These are phyloP conservation scores for Trypanosoma scelopori DNA, from an alignment of 208 protist species.

Conservation along the genomic window DNA sequence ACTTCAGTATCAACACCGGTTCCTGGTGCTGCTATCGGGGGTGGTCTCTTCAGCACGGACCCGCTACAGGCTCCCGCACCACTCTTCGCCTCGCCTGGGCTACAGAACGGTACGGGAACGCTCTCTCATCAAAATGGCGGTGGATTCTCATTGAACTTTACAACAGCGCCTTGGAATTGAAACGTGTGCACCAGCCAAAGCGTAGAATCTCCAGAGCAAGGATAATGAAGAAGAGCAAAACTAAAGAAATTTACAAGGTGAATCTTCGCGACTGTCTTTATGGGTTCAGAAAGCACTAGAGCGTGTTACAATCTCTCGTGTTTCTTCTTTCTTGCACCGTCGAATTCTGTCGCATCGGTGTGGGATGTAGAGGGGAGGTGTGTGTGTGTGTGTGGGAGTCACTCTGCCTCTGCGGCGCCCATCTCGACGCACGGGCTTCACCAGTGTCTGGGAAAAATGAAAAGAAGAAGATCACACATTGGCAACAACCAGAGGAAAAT, in stretches of 20 bases:
- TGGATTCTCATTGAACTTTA: slow-evolving; percentile 22
- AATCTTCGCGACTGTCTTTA: too few species aligned
- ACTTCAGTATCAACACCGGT: slow-evolving; percentile 22
- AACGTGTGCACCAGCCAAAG: not conserved
- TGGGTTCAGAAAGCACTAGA: not conserved
- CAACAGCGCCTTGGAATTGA: slow-evolving; percentile 32
- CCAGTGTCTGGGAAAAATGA: too few species aligned
- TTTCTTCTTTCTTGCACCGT: slow-evolving; percentile 11
- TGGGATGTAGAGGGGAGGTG: too few species aligned
- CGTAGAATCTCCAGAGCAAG: too few species aligned
- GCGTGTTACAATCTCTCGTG: not conserved
- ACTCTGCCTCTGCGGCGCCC: too few species aligned
- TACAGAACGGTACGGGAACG: not conserved
- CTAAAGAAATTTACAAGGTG: too few species aligned
- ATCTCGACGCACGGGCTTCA: too few species aligned
- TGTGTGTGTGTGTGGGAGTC: too few species aligned
- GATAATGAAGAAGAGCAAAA: too few species aligned
- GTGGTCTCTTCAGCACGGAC: slow-evolving; percentile 10
- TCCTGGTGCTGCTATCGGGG: not conserved
- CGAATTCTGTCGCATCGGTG: too few species aligned
- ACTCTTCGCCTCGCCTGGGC: slow-evolving; percentile 4
- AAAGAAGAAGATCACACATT: too few species aligned
- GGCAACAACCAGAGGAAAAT: too few species aligned
- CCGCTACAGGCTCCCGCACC: slow-evolving; percentile 6
- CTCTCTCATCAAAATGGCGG: slow-evolving; percentile 1